These are phyloP conservation scores for Thalassiosira ordinaria DNA, from an alignment of 352 stramenopile species.

Conservation along the genomic window DNA sequence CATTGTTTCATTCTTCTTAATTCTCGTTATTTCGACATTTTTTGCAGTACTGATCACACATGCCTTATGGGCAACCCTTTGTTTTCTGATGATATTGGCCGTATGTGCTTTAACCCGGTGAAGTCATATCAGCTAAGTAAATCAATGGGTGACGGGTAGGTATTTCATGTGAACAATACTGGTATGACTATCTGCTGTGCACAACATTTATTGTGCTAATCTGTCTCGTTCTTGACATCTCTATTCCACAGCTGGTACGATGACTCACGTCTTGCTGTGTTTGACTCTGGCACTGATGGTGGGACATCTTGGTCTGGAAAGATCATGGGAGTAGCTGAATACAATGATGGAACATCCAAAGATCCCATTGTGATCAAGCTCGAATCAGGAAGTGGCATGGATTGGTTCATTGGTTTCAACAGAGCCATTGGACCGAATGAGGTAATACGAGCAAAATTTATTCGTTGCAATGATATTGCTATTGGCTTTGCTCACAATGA, in stretches of 20 bases:
- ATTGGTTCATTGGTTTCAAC: conserved; percentile 46
- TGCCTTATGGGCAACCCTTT: conserved; percentile 27
- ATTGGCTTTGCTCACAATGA: no score
- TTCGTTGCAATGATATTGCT: no score
- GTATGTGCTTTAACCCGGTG: conserved; percentile 14
- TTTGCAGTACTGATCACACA: conserved; percentile 4
- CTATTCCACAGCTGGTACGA: conserved; percentile 15
- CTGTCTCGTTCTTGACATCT: no score
- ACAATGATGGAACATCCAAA: neutral
- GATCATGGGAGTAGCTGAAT: conserved; percentile 19
- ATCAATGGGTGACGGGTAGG: no score
- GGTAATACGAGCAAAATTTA: no score
- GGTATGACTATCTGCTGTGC: neutral
- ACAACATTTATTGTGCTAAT: no score
- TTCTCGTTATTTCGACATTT: no score
- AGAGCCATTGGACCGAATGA: conserved; percentile 18
- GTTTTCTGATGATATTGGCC: conserved; percentile 28
- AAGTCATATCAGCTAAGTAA: conserved; percentile 11
- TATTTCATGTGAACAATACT: no score
- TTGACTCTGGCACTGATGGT: neutral
- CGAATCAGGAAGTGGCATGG: neutral
- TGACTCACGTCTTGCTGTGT: neutral
- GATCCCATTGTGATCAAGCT: conserved; percentile 16
- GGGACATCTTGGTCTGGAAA: neutral
- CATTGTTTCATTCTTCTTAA: no score